Base-by-base conservation (phyloP, 208 protist genomes). In the Acanthamoeba quina region DNA sequence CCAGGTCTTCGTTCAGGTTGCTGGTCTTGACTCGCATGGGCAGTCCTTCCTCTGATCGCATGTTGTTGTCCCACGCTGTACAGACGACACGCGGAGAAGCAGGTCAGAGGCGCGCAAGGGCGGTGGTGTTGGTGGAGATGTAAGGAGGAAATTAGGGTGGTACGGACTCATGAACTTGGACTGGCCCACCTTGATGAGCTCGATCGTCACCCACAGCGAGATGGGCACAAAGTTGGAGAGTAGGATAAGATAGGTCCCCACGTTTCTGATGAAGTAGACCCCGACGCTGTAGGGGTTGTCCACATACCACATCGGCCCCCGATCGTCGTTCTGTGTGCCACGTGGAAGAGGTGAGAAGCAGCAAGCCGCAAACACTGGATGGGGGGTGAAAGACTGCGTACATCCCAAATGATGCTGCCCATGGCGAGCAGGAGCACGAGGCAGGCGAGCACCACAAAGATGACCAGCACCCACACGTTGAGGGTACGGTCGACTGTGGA, bases 1-100 rank as follows among this genome's bases (percentile, higher is more conserved):
- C 97, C 0, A 98, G 94, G 62, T 98, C 95, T 85, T 98, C 97
- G 82, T 97, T 97, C 10, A 98, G 93, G 66, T 97, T 97, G 31
- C 95, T 95, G 19, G 97, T 98, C 64, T 96, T 96, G 5, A 97
- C 97, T 3, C 44, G 94, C 26, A 86, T 86, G 5, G 94, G 95
- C 34, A 66, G 95, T 19, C 74, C 74, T 5, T 82, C 74, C 24
- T 44, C 74, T n/a, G 74, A 82, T 34, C 74, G 31, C 74, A 82
- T 82, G 9, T 31, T 5, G 74, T 82, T 29, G 44, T 82, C 74
- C 74, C 74, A 82, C 3, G 74, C 74, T 82, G 66, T 74, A 1
- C 41, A 56, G n/a, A 82, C 31, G 29, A 74, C 15, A 29, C 13
- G n/a, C 4, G 66, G 15, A 34, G 34, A 54, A 54, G 97, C 95